Evolutionary conservation across 495 filamentous ascomycete species (phyloP), one percentile per base, ranked within the genome.

Genomic region (Filosporella fistucella): DNA sequence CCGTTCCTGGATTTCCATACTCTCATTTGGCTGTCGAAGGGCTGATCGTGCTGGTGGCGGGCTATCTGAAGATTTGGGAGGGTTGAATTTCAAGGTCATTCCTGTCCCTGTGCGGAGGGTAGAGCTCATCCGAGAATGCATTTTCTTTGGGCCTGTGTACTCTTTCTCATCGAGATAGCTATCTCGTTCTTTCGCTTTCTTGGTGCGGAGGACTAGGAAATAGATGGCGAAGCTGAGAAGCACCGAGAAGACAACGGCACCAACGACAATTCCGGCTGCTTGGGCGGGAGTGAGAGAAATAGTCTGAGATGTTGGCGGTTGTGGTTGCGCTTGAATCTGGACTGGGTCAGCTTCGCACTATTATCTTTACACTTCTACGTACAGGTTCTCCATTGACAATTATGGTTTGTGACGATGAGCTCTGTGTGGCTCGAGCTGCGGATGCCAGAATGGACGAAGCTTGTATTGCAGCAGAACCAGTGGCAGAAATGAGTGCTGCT

Each of bases 361-460:
- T n/a, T n/a, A n/a, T n/a, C n/a, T n/a, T n/a, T n/a, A n/a, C n/a
- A n/a, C 28, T 30, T 8, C 8, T 21, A 20, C 5, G 20, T 22
- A 21, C 5, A 5, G 35, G 17, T 5, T 16, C 10, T 7, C 33
- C 33, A 7, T 14, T 17, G 33, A 38, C 5, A 5, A 32, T 26
- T 21, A 5, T 28, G n/a, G 36, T 17, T 35, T 10, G 18, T 32
- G 20, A 16, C 2, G 24, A 14, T 9, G 16, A 22, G 13, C 4
- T 21, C 17, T 41, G 35, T 23, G 45, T 41, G 12, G 18, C 33
- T 14, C 20, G 29, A 20, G 33, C 45, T 7, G 45, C 45, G 24
- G 45, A 49, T 20, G 45, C 45, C 5, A 49, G 35, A n/a, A 41
- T 49, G 1, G 45, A 39, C 14, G 45, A 49, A 16, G 36, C 45